phyloP scores from a whole-genome alignment of 176 grass and related monocot genomes.

The Avena eriantha region DNA sequence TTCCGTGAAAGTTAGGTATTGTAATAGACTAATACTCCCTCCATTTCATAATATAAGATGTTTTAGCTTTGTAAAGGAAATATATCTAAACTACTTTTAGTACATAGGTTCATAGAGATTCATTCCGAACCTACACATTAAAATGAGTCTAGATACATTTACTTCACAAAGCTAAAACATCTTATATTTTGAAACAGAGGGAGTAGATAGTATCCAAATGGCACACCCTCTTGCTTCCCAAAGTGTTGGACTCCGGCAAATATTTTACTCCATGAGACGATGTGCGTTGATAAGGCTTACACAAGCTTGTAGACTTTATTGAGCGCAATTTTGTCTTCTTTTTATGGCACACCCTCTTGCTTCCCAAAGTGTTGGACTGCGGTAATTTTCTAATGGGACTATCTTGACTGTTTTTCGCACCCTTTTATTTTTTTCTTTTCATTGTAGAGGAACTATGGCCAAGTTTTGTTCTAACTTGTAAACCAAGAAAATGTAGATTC shows the following conservation, averaged over 20 bases:
- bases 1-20: background rate
- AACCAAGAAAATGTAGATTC: slow-evolving; percentile 20
- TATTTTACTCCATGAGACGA: background rate
- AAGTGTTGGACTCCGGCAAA: background rate
- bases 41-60: too few species aligned
- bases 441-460: background rate
- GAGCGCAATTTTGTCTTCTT: background rate
- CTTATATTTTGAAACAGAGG: too few species aligned
- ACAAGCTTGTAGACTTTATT: slow-evolving; percentile 16
- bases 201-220: slow-evolving; percentile 6
- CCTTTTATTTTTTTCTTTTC: background rate
- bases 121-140: too few species aligned
- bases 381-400: background rate
- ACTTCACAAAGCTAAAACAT: too few species aligned
- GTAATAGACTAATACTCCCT: too few species aligned
- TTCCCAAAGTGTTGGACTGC: background rate
- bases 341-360: background rate
- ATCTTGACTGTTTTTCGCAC: background rate
- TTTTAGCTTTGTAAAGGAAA: too few species aligned
- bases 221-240: background rate
- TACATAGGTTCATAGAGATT: too few species aligned
- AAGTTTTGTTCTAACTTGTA: background rate
- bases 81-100: too few species aligned
- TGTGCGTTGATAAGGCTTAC: background rate
- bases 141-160: too few species aligned